Evolutionary conservation across 768 basidiomycete species (phyloP).

Genomic region (Tylopilus subfusipes): DNA sequence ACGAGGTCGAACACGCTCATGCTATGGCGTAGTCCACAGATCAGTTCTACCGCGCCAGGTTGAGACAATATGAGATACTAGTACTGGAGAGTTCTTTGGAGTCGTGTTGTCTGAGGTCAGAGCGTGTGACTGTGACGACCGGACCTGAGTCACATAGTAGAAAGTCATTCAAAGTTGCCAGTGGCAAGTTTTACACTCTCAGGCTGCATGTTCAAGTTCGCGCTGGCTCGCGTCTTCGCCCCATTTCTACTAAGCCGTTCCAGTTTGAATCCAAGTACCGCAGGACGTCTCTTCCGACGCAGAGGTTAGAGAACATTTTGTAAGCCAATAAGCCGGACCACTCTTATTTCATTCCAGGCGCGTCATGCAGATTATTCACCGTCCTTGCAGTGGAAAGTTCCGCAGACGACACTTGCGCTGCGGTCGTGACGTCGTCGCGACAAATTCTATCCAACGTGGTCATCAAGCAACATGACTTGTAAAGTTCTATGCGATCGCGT

Average conservation of each 20-base stretch:
- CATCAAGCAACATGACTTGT: conserved; percentile 73
- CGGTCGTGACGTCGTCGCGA: conserved; percentile 71
- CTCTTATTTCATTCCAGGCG: background rate
- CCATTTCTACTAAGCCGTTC: background rate
- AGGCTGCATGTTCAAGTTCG: conserved; percentile 1
- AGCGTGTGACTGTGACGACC: no score
- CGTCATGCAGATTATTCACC: conserved; percentile 40
- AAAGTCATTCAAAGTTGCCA: no score
- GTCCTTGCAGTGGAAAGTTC: conserved; percentile 82
- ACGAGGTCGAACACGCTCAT: no score
- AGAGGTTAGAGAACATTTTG: background rate
- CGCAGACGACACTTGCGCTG: conserved; percentile 92
- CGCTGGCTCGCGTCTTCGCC: background rate
- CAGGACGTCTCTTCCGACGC: background rate
- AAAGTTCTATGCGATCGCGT: conserved; percentile 15
- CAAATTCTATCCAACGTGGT: conserved; percentile 82
- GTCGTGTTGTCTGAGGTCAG: no score
- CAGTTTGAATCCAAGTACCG: background rate
- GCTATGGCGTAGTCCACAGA: no score
- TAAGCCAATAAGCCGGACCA: background rate
- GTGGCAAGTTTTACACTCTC: background rate
- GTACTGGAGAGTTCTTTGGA: no score
- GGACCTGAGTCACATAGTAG: no score
- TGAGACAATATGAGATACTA: no score
- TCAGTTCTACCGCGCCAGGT: no score